Evolutionary conservation across 345 rosid species (phyloP), one percentile per base, ranked within the genome.

Genomic region (Rhizophora apiculata): DNA sequence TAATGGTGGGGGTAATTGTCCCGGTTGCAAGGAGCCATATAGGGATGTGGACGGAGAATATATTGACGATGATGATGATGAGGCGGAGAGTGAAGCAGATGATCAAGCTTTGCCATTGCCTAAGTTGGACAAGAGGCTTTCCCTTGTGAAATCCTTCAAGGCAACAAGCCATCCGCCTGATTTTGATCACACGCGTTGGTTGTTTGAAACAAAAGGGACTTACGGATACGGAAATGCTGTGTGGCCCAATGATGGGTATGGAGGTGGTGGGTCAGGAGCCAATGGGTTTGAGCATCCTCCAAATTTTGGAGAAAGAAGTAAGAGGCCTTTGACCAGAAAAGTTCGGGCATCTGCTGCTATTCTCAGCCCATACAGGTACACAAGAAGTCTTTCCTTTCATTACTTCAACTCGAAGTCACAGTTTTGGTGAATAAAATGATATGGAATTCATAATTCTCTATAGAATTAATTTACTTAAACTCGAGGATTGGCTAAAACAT

Each of bases 161-260:
- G 86, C 88, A 0, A 78, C 74, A 83, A 87, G 80, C 72, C 86
- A 89, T 59, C 74, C 86, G 4, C 86, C 81, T 2, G 92, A 89
- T 49, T 89, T 89, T 54, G 96, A 89, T 76, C 96, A 89, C 34
- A 83, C 87, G 0, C 70, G 90, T 27, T 89, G 92, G 92, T 74
- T 89, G 87, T 89, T 89, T 63, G 92, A 89, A 85, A 89, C 96
- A 21, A 89, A 87, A 73, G 96, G 90, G 20, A 89, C 96, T 70
- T 89, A 89, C 56, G 90, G 96, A 3, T 89, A 89, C 69, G 90
- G 96, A 5, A 89, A 87, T 39, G 96, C 96, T 0, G 84, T 89
- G 74, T 87, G 96, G 92, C 96, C 90, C 69, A 89, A 89, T 76
- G 90, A 89, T 68, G 90, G 85, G n/a, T 84, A 82, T 79, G 95